phyloP scores from a whole-genome alignment of 768 basidiomycete species.

The Mycena venus region DNA sequence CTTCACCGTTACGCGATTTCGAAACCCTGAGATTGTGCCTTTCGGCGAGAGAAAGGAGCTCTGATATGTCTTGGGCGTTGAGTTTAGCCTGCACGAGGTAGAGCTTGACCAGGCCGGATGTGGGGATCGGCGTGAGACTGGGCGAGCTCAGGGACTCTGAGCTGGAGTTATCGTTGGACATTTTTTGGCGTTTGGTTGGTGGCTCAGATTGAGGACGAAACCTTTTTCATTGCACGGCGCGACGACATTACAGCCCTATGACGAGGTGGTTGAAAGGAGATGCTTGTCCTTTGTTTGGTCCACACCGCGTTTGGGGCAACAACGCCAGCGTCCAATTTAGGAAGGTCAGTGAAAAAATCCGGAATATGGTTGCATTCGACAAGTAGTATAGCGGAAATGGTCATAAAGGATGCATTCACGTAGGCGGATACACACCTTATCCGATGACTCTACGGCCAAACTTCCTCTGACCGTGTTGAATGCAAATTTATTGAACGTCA shows the following conservation, averaged over 20 bases:
- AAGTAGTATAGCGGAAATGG: no score
- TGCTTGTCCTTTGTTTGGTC: no score
- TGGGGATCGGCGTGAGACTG: not conserved
- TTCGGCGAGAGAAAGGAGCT: constrained; percentile 55
- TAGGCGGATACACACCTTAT: no score
- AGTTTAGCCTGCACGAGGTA: constrained; percentile 43
- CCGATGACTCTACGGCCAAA: no score
- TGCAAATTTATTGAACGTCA: no score
- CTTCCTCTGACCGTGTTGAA: no score
- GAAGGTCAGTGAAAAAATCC: no score
- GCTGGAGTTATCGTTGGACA: constrained; percentile 2
- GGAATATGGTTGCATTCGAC: no score
- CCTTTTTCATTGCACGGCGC: not conserved
- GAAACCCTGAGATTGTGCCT: constrained; percentile 23
- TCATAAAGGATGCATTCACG: no score
- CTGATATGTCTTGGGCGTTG: constrained; percentile 38
- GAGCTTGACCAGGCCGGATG: constrained; percentile 31
- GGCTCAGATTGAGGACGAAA: not conserved
- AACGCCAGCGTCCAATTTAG: constrained; percentile 17
- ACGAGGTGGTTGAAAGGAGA: not conserved
- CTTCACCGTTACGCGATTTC: not conserved
- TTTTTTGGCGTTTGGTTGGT: constrained; percentile 19
- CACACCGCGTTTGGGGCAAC: no score
- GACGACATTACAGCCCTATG: not conserved
- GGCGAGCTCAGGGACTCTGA: not conserved